Base-by-base conservation (phyloP, 2,329 filamentous ascomycete genomes). In the Stemphylium beticola region DNA sequence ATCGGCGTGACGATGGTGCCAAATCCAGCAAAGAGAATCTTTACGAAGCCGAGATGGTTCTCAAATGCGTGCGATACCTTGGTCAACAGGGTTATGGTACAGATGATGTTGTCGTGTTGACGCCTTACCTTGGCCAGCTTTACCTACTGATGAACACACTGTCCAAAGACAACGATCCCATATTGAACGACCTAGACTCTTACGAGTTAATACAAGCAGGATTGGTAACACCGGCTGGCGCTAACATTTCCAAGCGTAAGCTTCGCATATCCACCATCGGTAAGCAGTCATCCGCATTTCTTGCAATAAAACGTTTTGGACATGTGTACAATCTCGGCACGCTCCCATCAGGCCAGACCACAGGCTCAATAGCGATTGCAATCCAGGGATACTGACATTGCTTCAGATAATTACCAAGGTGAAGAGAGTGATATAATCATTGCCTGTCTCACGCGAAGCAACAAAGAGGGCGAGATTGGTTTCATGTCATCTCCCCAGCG, bases 401-500 rank as follows among this genome's bases (percentile, higher is more conserved):
- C 18, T 4, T 3, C 18, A 87, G 89, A 92, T 57, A 92, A 92
- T 57, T 93, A 89, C 53, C 90, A 92, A 68, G 89, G 90, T 1
- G 89, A 92, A 65, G 89, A 93, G 60, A 86, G 84, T 33, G 85
- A 92, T 1, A 87, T 93, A 14, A 86, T 92, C 0, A 82, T 93
- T 7, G 83, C 78, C 0, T 88, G 86, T 0, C 71, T 92, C 10
- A 90, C 87, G 0, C 77, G 90, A 4, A 89, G 88, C 68, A 92
- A 92, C 58, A 53, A 64, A 0, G 65, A 67, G 0, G 82, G 84
- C 0, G 85, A 91, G 1, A 89, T 92, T 26, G 89, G 90, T 0
- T 92, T 92, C 68, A 85, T 92, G 79, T 67, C 77, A 0, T 79
- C 86, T 0, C 84, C 84, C 0, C 83, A 92, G 60, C 79, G 90